These are phyloP conservation scores for Micromonas pusilla DNA, from an alignment of 139 green algal species.

Conservation along the genomic window DNA sequence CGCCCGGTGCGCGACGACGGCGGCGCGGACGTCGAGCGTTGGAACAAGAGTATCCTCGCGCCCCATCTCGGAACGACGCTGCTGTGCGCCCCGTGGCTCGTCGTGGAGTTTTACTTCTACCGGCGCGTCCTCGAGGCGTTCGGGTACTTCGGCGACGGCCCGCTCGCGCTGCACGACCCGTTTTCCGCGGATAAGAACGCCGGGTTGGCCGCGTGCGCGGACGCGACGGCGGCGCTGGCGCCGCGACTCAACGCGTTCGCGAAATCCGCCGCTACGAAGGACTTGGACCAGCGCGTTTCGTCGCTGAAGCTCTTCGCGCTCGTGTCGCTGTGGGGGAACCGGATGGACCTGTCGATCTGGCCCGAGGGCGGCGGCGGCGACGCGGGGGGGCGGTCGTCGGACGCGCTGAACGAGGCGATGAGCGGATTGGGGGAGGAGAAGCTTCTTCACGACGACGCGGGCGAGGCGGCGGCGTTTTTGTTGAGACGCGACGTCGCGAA, in stretches of 20 bases:
- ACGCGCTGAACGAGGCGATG: conserved; percentile 30
- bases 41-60: conserved; percentile 27
- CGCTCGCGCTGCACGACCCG: conserved; percentile 25
- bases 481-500: neutral
- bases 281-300: no score
- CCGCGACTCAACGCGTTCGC: conserved; percentile 4
- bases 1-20: conserved; percentile 28
- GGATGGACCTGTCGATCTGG: conserved; percentile 40
- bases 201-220: neutral
- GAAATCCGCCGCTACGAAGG: neutral
- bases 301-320: conserved; percentile 19
- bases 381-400: neutral
- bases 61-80: conserved; percentile 17
- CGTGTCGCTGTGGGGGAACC: conserved; percentile 39
- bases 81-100: conserved; percentile 34
- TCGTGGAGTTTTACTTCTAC: conserved; percentile 45
- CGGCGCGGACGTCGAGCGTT: conserved; percentile 29
- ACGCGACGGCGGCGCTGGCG: neutral
- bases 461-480: neutral
- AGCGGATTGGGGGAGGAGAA: neutral
- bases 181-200: conserved; percentile 27
- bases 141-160: conserved; percentile 23
- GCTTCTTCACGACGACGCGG: conserved; percentile 25
- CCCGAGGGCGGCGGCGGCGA: conserved; percentile 3
- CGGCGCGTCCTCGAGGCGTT: conserved; percentile 28